Evolutionary conservation across 2,329 filamentous ascomycete species (phyloP).

Genomic region (Drechmeria coniospora): DNA sequence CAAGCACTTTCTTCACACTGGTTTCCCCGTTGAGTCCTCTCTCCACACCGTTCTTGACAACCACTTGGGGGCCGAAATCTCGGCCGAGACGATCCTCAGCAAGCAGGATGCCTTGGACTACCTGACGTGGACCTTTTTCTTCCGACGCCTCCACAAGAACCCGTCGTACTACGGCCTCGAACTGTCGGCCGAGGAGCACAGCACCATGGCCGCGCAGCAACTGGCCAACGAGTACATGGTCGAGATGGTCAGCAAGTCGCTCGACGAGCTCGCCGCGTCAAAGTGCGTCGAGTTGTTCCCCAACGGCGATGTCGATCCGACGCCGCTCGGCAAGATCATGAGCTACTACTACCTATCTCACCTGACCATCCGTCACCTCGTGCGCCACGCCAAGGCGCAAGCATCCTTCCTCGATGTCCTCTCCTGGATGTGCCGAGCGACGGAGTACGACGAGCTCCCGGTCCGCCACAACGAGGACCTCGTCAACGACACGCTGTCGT

Average conservation of each 20-base stretch:
- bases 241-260: constrained; percentile 73
- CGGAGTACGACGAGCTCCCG: constrained; percentile 93
- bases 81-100: constrained; percentile 78
- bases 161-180: constrained; percentile 95
- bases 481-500: constrained; percentile 80
- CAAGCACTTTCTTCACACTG: constrained; percentile 96
- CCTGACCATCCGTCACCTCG: constrained; percentile 77
- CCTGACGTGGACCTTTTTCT: constrained; percentile 99
- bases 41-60: constrained; percentile 94
- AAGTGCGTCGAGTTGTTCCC: constrained; percentile 70
- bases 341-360: constrained; percentile 98
- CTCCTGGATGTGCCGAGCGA: constrained; percentile 83
- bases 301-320: constrained; percentile 81
- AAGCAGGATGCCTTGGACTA: constrained; percentile 98
- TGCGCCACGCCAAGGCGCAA: constrained; percentile 56
- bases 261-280: constrained; percentile 68
- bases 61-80: constrained; percentile 88
- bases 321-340: constrained; percentile 93
- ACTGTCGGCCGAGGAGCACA: constrained; percentile 84
- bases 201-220: constrained; percentile 69
- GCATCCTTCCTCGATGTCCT: constrained; percentile 71
- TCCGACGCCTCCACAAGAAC: constrained; percentile 92
- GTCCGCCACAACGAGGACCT: constrained; percentile 97
- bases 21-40: constrained; percentile 93
- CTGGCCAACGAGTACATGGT: constrained; percentile 92